Conservation (phyloP, 2,329 filamentous ascomycete genomes). For the Verticillium tricorpus region DNA sequence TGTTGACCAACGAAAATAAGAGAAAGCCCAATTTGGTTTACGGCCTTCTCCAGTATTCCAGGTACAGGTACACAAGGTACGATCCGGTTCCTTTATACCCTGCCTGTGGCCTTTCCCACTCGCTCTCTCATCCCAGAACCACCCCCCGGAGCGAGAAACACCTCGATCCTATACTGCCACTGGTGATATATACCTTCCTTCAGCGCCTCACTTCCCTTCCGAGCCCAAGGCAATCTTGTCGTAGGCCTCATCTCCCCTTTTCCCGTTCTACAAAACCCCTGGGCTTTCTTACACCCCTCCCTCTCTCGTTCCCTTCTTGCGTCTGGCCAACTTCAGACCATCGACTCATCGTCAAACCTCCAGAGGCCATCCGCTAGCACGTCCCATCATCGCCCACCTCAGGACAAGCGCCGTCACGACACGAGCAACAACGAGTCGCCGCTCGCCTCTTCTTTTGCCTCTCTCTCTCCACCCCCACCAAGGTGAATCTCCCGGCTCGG, state of each 20-base stretch:
- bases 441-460: background rate
- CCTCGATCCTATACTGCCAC: slow-evolving; percentile 14
- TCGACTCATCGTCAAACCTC: background rate
- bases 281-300: background rate
- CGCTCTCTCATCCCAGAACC: slow-evolving; percentile 8
- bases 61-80: slow-evolving; percentile 5
- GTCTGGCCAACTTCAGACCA: background rate
- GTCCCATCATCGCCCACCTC: background rate
- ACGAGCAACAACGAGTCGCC: background rate
- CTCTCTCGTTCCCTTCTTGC: background rate
- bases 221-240: slow-evolving; percentile 12
- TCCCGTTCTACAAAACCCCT: slow-evolving; percentile 7
- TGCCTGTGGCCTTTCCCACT: slow-evolving; percentile 11
- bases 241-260: slow-evolving; percentile 5
- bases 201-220: slow-evolving; percentile 11
- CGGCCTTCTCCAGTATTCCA: slow-evolving; percentile 1
- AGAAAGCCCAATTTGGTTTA: slow-evolving; percentile 5
- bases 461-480: slow-evolving; percentile 10
- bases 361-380: background rate
- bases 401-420: background rate
- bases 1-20: slow-evolving; percentile 4
- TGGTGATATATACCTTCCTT: slow-evolving; percentile 19
- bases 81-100: slow-evolving; percentile 11
- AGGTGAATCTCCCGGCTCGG: slow-evolving; percentile 13
- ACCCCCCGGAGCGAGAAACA: slow-evolving; percentile 6